These are phyloP conservation scores for Claviceps sp. DNA, from an alignment of 2,329 filamentous ascomycete genomes.

Conservation along the genomic window DNA sequence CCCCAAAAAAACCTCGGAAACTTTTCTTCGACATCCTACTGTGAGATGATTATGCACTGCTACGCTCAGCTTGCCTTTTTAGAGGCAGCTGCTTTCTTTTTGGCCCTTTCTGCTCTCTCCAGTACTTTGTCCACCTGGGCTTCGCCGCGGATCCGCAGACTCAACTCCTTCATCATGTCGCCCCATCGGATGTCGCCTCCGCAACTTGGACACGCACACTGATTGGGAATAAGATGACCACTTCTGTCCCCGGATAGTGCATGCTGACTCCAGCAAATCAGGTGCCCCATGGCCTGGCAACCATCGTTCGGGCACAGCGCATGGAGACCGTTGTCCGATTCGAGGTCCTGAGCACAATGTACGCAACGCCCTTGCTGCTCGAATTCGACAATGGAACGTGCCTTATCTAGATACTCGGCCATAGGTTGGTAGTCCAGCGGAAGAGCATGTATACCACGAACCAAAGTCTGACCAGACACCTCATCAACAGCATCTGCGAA, in stretches of 20 bases:
- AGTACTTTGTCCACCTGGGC: constrained; percentile 59
- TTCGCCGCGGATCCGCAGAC: constrained; percentile 53
- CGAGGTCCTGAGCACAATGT: constrained; percentile 34
- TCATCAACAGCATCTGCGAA: constrained; percentile 22
- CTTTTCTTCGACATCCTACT: no score
- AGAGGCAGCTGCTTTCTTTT: constrained; percentile 7
- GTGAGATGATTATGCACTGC: neutral
- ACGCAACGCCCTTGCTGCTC: constrained; percentile 43
- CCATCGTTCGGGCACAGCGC: constrained; percentile 39
- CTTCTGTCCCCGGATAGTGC: constrained; percentile 26
- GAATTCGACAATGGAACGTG: constrained; percentile 38
- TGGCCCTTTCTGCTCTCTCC: constrained; percentile 30
- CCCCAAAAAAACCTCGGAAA: no score
- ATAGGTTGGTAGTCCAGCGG: constrained; percentile 41
- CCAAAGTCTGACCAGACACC: constrained; percentile 4
- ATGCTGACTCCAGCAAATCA: constrained; percentile 45
- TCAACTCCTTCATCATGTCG: constrained; percentile 72
- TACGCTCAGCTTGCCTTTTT: neutral
- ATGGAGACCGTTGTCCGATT: constrained; percentile 36
- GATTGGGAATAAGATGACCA: constrained; percentile 47
- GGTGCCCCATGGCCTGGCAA: constrained; percentile 45
- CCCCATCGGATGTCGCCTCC: constrained; percentile 51
- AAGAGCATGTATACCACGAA: constrained; percentile 39
- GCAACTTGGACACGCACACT: constrained; percentile 62
- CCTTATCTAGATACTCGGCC: constrained; percentile 41